These are phyloP conservation scores for Tinospora cordifolia DNA, from an alignment of 164 flowering plant genomes.

Conservation along the genomic window DNA sequence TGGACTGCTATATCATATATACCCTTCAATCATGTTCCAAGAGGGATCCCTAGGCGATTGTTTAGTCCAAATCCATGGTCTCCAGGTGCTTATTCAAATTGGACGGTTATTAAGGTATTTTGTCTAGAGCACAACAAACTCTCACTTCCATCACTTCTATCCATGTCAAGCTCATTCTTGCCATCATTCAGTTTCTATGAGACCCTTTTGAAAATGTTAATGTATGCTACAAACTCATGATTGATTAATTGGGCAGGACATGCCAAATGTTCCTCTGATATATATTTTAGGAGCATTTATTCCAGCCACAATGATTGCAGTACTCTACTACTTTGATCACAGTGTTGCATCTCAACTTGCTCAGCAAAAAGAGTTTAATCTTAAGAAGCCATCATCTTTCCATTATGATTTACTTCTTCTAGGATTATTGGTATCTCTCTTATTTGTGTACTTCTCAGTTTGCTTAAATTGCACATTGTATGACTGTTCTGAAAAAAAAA, in stretches of 20 bases:
- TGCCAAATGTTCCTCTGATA: slow-evolving; percentile 79
- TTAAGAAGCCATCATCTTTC: slow-evolving; percentile 86
- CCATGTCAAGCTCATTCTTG: background rate
- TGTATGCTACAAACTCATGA: background rate
- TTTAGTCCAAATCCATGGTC: slow-evolving; percentile 98
- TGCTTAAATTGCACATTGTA: too few species aligned
- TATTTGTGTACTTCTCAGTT: background rate
- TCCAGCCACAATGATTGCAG: slow-evolving; percentile 99
- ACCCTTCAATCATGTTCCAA: slow-evolving; percentile 67
- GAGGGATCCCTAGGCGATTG: slow-evolving; percentile 89
- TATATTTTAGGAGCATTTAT: slow-evolving; percentile 87
- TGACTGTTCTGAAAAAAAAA: too few species aligned
- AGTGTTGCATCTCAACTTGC: slow-evolving; percentile 98
- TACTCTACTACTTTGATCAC: slow-evolving; percentile 96
- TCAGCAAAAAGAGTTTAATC: slow-evolving; percentile 92
- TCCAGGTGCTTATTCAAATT: slow-evolving; percentile 82
- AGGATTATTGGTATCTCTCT: slow-evolving; percentile 66
- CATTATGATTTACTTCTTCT: slow-evolving; percentile 90
- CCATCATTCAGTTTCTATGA: background rate
- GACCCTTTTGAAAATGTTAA: background rate
- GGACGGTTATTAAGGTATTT: slow-evolving; percentile 86
- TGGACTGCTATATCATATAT: slow-evolving; percentile 88
- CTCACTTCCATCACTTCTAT: background rate
- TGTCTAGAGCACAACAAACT: background rate
- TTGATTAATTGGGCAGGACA: slow-evolving; percentile 49